Evolutionary conservation across 2,329 filamentous ascomycete species (phyloP), one percentile per base, ranked within the genome.

Genomic region (Sporothrix dimorphospora): DNA sequence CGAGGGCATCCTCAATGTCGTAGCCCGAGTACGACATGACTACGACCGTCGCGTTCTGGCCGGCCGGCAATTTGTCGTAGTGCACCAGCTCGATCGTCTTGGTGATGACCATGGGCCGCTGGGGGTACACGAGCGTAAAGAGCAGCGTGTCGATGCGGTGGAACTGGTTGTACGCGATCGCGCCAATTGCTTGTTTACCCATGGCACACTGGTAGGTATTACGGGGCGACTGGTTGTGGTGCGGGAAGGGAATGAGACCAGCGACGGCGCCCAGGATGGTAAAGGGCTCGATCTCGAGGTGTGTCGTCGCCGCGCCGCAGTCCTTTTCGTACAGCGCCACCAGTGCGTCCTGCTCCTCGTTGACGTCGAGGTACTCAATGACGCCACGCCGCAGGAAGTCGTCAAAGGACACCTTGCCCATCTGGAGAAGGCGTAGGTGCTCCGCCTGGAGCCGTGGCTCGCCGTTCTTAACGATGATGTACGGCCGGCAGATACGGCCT

Each of bases 11-110:
- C 85, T 99, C 96, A 77, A 99, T 99, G 89, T 99, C 96, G 82
- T 99, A 99, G 30, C 96, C 96, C 12, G 95, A 98, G 82, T 96
- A 99, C 66, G 94, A 98, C 96, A 99, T 99, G 82, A 99, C 96
- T 6, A 97, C 96, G 34, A 99, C 96, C 0, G 93, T 97, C 4
- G 96, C 97, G 74, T 98, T 98, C 79, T 99, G 96, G 0, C 96
- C 96, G 5, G 96, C 96, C 0, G 96, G 96, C 16, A 99, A 90
- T 80, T 98, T 97, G 82, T 99, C 96, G 79, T 98, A 99, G 77
- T 97, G 94, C 76, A 97, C 93, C 30, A 99, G 87, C 81, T 99
- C 94, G 75, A 99, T 99, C 0, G 96, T 98, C 78, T 97, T 92
- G 68, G 94, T 97, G 79, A 97, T 97, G 74, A 98, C 95, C 91